A percentile compares a stretch with the other conserved stretches of the same genome.
These are phyloP conservation scores for Naganishia kalamii DNA, from an alignment of 768 basidiomycete genomes.

Conservation along the genomic window DNA sequence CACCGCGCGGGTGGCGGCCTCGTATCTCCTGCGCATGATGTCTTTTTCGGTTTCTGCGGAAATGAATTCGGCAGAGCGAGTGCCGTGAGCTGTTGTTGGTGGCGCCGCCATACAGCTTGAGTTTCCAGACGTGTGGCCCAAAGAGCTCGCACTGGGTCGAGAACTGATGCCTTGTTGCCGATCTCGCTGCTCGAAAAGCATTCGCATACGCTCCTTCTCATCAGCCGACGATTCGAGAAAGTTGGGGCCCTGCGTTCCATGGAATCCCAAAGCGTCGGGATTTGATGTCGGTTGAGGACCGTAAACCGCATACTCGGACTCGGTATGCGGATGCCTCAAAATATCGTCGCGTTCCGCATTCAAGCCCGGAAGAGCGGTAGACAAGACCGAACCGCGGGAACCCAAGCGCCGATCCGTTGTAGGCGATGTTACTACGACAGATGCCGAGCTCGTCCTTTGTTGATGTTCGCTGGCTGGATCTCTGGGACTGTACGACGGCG, in stretches of 20 bases:
- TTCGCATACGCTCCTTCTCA: constrained; percentile 25
- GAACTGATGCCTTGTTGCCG: constrained; percentile 11
- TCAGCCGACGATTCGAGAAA: not conserved
- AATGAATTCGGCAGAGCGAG: constrained; percentile 22
- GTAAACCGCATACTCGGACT: not conserved
- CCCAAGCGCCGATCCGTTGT: too few relatives aligned
- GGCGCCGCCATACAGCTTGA: constrained; percentile 13
- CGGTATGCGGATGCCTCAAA: not conserved
- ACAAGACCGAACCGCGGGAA: not conserved
- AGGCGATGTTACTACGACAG: not conserved
- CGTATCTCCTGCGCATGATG: constrained; percentile 35
- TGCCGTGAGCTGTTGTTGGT: not conserved
- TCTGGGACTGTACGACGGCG: constrained; percentile 18
- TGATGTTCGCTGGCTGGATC: not conserved
- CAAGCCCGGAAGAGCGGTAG: not conserved
- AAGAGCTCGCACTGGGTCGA: not conserved
- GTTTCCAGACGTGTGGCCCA: constrained; percentile 2
- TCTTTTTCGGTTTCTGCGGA: constrained; percentile 41
- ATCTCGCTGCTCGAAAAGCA: constrained; percentile 22
- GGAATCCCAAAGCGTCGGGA: not conserved
- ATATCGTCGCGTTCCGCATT: not conserved
- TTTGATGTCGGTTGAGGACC: not conserved
- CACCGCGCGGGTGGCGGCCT: constrained; percentile 30
- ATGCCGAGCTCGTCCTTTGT: not conserved
- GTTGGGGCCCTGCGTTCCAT: not conserved